Conservation (phyloP, 2,329 filamentous ascomycete genomes). For the Alternaria consortialis region DNA sequence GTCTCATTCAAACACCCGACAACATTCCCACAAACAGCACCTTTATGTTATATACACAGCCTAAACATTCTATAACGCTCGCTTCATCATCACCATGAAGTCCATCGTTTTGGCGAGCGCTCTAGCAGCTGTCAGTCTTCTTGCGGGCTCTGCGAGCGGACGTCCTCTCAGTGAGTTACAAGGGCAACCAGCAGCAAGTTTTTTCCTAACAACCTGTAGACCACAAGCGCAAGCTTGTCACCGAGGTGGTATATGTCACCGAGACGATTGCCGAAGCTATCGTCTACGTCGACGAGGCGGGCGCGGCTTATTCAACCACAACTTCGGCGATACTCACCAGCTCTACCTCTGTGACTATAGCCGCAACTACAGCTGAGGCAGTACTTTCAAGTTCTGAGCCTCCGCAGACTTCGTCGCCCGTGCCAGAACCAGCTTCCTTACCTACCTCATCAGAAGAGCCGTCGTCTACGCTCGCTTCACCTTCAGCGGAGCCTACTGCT, state of each 20-base stretch:
- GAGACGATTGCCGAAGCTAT: conserved; percentile 40
- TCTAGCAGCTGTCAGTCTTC: conserved; percentile 38
- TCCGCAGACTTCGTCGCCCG: conserved; percentile 10
- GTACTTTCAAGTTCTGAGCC: neutral
- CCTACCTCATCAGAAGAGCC: conserved; percentile 1
- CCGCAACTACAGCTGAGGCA: conserved; percentile 15
- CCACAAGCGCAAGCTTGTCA: conserved; percentile 44
- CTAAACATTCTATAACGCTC: conserved; percentile 43
- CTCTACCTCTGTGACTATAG: conserved; percentile 13
- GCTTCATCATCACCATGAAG: conserved; percentile 57
- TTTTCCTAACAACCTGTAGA: conserved; percentile 30
- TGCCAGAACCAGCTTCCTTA: conserved; percentile 13
- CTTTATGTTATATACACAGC: conserved; percentile 29
- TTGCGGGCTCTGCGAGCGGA: conserved; percentile 56
- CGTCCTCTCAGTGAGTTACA: conserved; percentile 52
- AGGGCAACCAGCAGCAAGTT: neutral
- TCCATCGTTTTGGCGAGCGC: conserved; percentile 49
- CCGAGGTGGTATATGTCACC: conserved; percentile 44
- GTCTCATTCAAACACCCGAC: conserved; percentile 6
- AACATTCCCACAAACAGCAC: conserved; percentile 21
- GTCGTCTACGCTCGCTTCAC: conserved; percentile 14
- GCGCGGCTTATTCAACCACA: conserved; percentile 38
- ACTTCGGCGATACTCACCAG: conserved; percentile 21
- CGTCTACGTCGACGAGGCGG: conserved; percentile 46
- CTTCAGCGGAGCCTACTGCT: conserved; percentile 18